Evolutionary conservation across 2,329 filamentous ascomycete species (phyloP).

Genomic region (Trichoderma afroharzianum): DNA sequence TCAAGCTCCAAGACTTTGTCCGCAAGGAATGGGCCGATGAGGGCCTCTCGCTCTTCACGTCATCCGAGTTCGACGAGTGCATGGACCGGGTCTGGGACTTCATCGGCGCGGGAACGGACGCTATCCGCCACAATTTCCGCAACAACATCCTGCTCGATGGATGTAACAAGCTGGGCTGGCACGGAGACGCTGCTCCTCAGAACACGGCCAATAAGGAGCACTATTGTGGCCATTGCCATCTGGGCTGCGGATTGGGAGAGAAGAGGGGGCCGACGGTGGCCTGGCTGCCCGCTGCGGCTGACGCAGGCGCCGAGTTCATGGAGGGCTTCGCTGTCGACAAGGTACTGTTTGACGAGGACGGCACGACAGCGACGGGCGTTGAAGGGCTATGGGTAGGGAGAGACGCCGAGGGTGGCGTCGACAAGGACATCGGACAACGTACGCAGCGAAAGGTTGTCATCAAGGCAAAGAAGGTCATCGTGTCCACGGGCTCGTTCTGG

Average conservation of each 20-base stretch:
- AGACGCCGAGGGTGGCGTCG: conserved; percentile 57
- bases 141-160: conserved; percentile 75
- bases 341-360: conserved; percentile 62
- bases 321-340: conserved; percentile 74
- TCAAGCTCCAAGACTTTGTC: conserved; percentile 69
- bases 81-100: conserved; percentile 74
- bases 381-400: conserved; percentile 72
- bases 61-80: conserved; percentile 69
- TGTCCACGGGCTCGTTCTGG: conserved; percentile 73
- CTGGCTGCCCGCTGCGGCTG: conserved; percentile 76
- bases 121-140: conserved; percentile 67
- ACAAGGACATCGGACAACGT: conserved; percentile 46
- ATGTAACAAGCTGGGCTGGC: conserved; percentile 68
- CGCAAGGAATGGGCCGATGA: conserved; percentile 74
- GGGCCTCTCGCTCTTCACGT: conserved; percentile 70
- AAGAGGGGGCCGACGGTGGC: conserved; percentile 77
- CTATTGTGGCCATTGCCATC: conserved; percentile 63
- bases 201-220: conserved; percentile 74
- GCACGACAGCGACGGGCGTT: conserved; percentile 64
- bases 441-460: conserved; percentile 62
- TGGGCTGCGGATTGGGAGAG: conserved; percentile 61
- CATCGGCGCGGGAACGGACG: conserved; percentile 69
- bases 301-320: conserved; percentile 73
- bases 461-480: conserved; percentile 74
- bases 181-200: conserved; percentile 66